Conservation (phyloP, 257 asterid genomes). For the Schizonepeta tenuifolia region DNA sequence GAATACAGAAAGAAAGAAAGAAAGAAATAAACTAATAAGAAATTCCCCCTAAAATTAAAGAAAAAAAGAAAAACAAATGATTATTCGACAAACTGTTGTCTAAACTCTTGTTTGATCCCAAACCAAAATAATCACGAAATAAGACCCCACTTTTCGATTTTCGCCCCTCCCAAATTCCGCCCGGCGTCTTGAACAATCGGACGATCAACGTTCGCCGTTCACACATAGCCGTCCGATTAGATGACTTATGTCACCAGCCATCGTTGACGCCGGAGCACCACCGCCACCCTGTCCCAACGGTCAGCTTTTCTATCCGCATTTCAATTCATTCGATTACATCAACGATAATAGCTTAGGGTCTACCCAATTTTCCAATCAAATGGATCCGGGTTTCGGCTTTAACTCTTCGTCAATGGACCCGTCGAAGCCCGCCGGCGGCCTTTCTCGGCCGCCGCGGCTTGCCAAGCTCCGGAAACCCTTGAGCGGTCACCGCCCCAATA, state of each 20-base stretch:
- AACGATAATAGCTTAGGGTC: background rate
- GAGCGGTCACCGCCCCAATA: conserved; percentile 51
- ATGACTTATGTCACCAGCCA: conserved; percentile 69
- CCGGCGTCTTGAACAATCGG: conserved; percentile 30
- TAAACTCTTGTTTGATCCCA: conserved; percentile 27
- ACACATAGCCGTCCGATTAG: conserved; percentile 43
- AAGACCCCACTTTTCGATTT: conserved; percentile 26
- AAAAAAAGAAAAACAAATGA: background rate
- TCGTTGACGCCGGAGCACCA: conserved; percentile 57
- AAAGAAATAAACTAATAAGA: background rate
- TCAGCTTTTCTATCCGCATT: conserved; percentile 42
- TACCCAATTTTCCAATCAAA: conserved; percentile 27
- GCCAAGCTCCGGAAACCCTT: conserved; percentile 66
- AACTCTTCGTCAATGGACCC: conserved; percentile 48
- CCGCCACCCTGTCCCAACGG: conserved; percentile 45
- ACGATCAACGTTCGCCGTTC: conserved; percentile 29
- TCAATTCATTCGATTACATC: conserved; percentile 30
- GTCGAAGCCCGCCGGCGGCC: conserved; percentile 44
- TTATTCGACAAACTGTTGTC: background rate
- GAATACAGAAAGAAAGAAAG: no score
- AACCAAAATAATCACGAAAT: conserved; percentile 27
- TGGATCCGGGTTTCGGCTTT: conserved; percentile 74
- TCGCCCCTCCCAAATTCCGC: conserved; percentile 18
- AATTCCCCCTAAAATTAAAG: background rate
- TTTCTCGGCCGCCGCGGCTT: conserved; percentile 65